Evolutionary conservation across 2,329 filamentous ascomycete genomes (phyloP), one percentile per base, ranked within the genome.

Genomic region (Penicillium capsulatum): DNA sequence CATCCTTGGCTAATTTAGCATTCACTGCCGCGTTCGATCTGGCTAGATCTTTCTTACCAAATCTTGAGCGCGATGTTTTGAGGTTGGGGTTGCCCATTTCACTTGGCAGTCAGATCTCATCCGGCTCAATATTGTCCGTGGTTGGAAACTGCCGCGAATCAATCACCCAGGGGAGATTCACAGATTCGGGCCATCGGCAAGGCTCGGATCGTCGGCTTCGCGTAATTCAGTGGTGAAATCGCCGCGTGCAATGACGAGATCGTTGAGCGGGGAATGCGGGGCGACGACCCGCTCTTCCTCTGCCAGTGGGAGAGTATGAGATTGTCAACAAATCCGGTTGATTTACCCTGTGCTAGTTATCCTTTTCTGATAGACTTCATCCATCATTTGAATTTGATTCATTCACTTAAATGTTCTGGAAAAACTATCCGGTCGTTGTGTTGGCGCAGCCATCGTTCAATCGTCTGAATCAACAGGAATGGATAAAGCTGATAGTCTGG

Each of bases 61-160:
- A 53, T n/a, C 50, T 43, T 17, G 50, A 53, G 7, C 50, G 38
- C 11, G 44, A 47, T 20, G 39, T 11, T 34, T 44, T 51, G 1
- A 30, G 20, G 2, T 27, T 34, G 28, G 32, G 20, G 13, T 20
- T 34, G 15, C 35, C 38, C 38, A 44, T 47, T 6, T 9, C 19
- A 37, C 32, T 26, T 33, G 17, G 3, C 20, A 10, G 31, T 19
- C 8, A 10, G n/a, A 4, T 6, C n/a, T 16, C 22, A 17, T 9
- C n/a, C 27, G 26, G 26, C 8, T 28, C 17, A 29, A n/a, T 17
- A 14, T 28, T n/a, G n/a, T 8, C 15, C 39, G 27, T 7, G 14
- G 19, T 24, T 4, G 32, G 2, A 14, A 20, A 13, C 10, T n/a
- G 11, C 26, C 17, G 26, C 15, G 14, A 10, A 36, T 10, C 20